Percentiles rank a stretch among this genome's conserved stretches.
Conservation (phyloP, 1,139 yeast genomes). For the Yamadazyma atlantica region DNA sequence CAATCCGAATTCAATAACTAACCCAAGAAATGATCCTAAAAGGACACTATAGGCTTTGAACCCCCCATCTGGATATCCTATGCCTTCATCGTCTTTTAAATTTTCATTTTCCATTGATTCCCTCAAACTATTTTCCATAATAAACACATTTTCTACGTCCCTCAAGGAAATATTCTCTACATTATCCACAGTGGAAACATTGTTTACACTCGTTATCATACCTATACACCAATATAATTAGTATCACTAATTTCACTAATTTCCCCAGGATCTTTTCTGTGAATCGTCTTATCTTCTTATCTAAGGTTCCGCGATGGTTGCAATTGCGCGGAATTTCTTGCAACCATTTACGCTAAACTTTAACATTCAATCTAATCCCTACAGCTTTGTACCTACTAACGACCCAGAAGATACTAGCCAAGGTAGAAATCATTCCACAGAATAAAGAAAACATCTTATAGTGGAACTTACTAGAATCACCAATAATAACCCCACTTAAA, state of each 20-base stretch:
- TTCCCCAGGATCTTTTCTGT: no score
- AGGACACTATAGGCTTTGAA: constrained; percentile 56
- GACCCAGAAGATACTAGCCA: constrained; percentile 32
- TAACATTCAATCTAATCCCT: constrained; percentile 32
- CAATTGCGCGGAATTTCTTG: background rate
- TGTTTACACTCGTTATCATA: no score
- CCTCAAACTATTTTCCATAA: no score
- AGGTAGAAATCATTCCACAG: constrained; percentile 31
- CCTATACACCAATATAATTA: no score
- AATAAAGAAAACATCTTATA: constrained; percentile 37
- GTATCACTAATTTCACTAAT: no score
- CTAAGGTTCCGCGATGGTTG: constrained; percentile 1
- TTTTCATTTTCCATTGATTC: no score
- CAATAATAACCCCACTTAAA: constrained; percentile 41
- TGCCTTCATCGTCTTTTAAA: background rate
- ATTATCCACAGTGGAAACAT: no score
- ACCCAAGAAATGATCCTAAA: constrained; percentile 60
- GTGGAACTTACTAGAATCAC: constrained; percentile 26
- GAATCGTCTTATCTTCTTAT: no score
- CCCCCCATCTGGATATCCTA: constrained; percentile 64
- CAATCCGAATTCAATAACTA: constrained; percentile 57
- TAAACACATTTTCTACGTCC: no score
- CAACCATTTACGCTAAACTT: constrained; percentile 18
- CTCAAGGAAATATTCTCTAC: no score
- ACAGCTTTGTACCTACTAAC: constrained; percentile 32